Evolutionary conservation across 805 yeast species (phyloP).

Genomic region (Kodamaea restingae): DNA sequence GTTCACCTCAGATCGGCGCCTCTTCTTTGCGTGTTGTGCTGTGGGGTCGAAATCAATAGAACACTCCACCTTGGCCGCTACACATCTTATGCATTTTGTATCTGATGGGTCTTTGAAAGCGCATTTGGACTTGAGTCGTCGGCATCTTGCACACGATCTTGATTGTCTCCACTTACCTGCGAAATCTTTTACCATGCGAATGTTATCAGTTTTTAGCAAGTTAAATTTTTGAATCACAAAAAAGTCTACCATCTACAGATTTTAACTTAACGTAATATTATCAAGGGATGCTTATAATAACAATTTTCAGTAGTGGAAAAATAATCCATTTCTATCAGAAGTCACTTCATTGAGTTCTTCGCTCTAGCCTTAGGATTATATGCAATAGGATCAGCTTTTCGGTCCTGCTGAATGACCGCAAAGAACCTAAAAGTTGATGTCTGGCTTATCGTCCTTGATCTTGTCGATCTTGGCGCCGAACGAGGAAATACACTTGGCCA

Average conservation of each 20-base stretch:
- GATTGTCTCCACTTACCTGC: conserved; percentile 43
- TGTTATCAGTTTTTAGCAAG: too few relatives aligned
- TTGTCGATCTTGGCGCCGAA: conserved; percentile 67
- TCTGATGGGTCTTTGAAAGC: conserved; percentile 44
- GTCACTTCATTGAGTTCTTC: background rate
- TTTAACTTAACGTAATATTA: background rate
- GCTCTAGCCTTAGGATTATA: conserved; percentile 3
- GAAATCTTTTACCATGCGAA: conserved; percentile 23
- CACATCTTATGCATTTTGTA: conserved; percentile 45
- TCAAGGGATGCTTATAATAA: conserved; percentile 3
- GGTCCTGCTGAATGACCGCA: conserved; percentile 2
- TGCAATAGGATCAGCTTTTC: conserved; percentile 4
- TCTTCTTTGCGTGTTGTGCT: conserved; percentile 27
- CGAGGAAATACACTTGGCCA: conserved; percentile 79
- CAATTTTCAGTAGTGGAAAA: conserved; percentile 3
- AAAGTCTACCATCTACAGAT: background rate
- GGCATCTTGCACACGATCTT: conserved; percentile 55
- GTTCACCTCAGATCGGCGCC: background rate
- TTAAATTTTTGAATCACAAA: too few relatives aligned
- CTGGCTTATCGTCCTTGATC: conserved; percentile 45
- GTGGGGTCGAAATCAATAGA: conserved; percentile 53
- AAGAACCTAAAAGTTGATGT: conserved; percentile 28
- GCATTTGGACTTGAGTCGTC: conserved; percentile 50
- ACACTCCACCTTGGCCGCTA: conserved; percentile 40
- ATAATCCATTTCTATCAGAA: conserved; percentile 1